Base-by-base conservation (phyloP, 345 rosid genomes). In the Atalantia buxifolia region DNA sequence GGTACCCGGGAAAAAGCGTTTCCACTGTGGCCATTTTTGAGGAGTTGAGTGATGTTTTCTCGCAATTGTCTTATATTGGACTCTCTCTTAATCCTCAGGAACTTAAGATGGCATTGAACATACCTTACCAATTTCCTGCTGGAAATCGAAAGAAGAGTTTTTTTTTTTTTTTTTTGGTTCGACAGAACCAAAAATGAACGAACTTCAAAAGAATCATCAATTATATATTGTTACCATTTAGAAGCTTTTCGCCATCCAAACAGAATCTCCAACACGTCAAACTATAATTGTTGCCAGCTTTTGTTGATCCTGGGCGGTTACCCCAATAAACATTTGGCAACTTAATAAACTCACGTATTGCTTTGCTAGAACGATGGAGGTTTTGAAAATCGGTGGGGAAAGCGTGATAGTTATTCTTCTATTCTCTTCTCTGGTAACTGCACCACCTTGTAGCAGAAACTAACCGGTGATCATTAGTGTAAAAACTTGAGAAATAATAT, bases 171-270 rank as follows among this genome's bases (percentile, higher is more conserved):
- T 33, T 33, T 33, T 1, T 31, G n/a, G n/a, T n/a, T 30, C 8
- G 2, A 3, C 30, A 69, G 16, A 24, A 9, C 4, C 16, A 28
- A 10, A 25, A 25, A 56, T 25, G 25, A 53, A 55, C 55, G 25
- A 53, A 55, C 55, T 56, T 25, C n/a, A 28, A 27, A 30, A 60
- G 7, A 68, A 40, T 4, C 28, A 25, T 6, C 0, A 27, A 19
- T 45, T 57, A 50, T 2, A 22, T 35, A 30, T 12, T 2, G 5
- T 72, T 81, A 75, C 83, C 81, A 85, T 81, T 77, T 65, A 1
- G 80, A 75, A 60, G 84, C 80, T 53, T 71, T 75, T 55, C 72
- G 69, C 82, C 84, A 75, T 79, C 82, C 65, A 40, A 61, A 76
- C 12, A 77, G 65, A 42, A 42, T 3, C 35, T 42, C 71, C 25